Percentiles rank a stretch among this genome's conserved stretches.
Conservation (phyloP, 345 rosid genomes). For the Bretschneidera sinensis region DNA sequence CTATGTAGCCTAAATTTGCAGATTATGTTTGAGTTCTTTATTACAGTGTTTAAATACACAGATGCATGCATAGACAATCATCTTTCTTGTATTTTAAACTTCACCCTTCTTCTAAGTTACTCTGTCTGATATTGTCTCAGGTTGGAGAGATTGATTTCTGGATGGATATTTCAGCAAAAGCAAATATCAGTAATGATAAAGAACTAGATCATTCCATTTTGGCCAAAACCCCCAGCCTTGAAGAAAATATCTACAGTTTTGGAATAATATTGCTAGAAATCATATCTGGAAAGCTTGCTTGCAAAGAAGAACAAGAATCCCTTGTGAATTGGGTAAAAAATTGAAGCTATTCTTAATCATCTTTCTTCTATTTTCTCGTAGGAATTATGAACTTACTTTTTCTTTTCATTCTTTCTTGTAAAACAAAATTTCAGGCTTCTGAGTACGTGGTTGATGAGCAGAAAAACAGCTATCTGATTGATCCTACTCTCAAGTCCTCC, state of each 20-base stretch:
- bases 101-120: too few relatives aligned
- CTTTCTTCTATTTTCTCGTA: too few relatives aligned
- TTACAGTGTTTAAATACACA: too few relatives aligned
- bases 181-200: constrained; percentile 11
- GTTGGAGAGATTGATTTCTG: constrained; percentile 57
- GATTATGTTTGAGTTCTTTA: too few relatives aligned
- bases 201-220: constrained; percentile 18
- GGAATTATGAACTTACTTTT: too few relatives aligned
- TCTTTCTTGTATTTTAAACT: too few relatives aligned
- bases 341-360: neutral
- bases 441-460: constrained; percentile 33
- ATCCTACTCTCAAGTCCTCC: constrained; percentile 55
- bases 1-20: too few relatives aligned
- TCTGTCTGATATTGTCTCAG: neutral
- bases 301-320: constrained; percentile 25
- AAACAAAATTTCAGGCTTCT: constrained; percentile 16
- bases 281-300: constrained; percentile 66
- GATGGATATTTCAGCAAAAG: constrained; percentile 27
- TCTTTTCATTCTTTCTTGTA: too few relatives aligned
- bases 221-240: constrained; percentile 26
- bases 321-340: constrained; percentile 37
- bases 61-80: too few relatives aligned
- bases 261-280: constrained; percentile 68
- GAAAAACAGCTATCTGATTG: constrained; percentile 39
- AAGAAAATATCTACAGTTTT: constrained; percentile 55